These are phyloP conservation scores for Aaosphaeria pasadenensis DNA, from an alignment of 2,329 filamentous ascomycete genomes.

Conservation along the genomic window DNA sequence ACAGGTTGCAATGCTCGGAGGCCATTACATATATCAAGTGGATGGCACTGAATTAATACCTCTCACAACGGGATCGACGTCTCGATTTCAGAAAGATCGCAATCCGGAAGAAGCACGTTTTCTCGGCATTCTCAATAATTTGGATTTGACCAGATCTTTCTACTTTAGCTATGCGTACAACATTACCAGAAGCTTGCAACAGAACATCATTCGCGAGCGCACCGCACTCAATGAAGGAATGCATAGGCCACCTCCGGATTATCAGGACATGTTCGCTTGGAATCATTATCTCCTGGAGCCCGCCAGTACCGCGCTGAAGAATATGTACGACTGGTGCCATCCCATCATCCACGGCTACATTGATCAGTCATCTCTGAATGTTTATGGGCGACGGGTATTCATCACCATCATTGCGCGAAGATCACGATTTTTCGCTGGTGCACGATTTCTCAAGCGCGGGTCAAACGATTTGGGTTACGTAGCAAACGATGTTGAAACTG, in stretches of 20 bases:
- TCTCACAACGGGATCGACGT: constrained; percentile 66
- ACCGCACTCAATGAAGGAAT: constrained; percentile 64
- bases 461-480: constrained; percentile 94
- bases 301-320: constrained; percentile 65
- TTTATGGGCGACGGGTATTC: constrained; percentile 86
- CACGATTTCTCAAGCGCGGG: constrained; percentile 89
- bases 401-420: constrained; percentile 91
- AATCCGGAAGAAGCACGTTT: constrained; percentile 90
- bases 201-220: constrained; percentile 83
- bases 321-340: constrained; percentile 92
- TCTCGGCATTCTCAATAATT: constrained; percentile 80
- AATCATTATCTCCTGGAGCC: constrained; percentile 86
- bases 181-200: constrained; percentile 85
- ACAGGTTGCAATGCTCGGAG: constrained; percentile 92
- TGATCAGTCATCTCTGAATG: constrained; percentile 70
- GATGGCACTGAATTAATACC: constrained; percentile 91
- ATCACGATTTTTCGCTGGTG: constrained; percentile 90
- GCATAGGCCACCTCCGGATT: constrained; percentile 60
- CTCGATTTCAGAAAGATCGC: constrained; percentile 71
- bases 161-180: constrained; percentile 99
- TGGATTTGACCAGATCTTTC: constrained; percentile 87
- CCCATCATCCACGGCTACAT: constrained; percentile 96
- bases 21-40: constrained; percentile 93
- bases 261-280: constrained; percentile 98
- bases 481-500: constrained; percentile 97